Evolutionary conservation across 345 rosid species (phyloP), one percentile per base, ranked within the genome.

Genomic region (Erysimum cheiranthoides): DNA sequence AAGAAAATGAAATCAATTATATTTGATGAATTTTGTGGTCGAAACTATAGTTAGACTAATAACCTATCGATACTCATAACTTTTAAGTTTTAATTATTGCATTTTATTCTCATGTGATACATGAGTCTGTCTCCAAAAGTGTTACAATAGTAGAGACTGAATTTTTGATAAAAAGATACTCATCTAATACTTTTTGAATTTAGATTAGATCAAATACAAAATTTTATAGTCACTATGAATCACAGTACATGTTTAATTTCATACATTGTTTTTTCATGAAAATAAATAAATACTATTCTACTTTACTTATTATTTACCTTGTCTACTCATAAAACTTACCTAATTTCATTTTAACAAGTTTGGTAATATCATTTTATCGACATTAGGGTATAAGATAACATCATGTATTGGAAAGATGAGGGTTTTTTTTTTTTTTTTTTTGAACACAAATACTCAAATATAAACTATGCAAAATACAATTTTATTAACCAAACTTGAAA

Each of bases 401-500:
- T 46, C 53, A 47, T 47, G 4, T 47, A 16, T 46, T 2, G 21
- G 10, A 46, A 46, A 46, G 21, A 50, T 21, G 21, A 50, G 56
- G 21, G 56, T n/a, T n/a, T n/a, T n/a, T n/a, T n/a, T n/a, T n/a
- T n/a, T n/a, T n/a, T n/a, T n/a, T n/a, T n/a, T n/a, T n/a, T n/a
- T n/a, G n/a, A n/a, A n/a, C n/a, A n/a, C n/a, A n/a, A n/a, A n/a
- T n/a, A n/a, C n/a, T 45, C 1, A 5, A 5, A 30, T n/a, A 64
- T 21, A 21, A 21, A n/a, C 3, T 63, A 46, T 31, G 16, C n/a
- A 61, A 50, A 50, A 0, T 10, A 73, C 39, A 49, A 73, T 65
- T 63, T 73, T 74, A 74, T 57, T 35, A 65, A 56, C 66, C 70
- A 51, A 16, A 51, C 52, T 51, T 73, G 68, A 51, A 49, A 32